Percentiles rank a stretch among this genome's conserved stretches.
These are phyloP conservation scores for Heliamphora pulchella DNA, from an alignment of 179 eudicot genomes.

Conservation along the genomic window DNA sequence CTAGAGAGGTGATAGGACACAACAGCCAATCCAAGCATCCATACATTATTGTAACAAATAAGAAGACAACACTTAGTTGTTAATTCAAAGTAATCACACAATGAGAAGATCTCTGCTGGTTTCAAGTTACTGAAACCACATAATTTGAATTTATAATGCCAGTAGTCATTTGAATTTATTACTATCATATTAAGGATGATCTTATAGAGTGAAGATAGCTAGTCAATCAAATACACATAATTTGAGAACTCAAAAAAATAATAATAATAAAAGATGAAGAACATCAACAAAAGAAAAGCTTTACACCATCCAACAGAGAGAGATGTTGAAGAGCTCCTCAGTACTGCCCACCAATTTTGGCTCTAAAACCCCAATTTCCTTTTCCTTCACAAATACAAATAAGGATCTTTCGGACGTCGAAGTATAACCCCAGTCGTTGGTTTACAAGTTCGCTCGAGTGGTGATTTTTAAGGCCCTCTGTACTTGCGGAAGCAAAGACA, in stretches of 20 bases:
- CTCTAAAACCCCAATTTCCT: conserved; percentile 12
- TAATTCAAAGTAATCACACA: neutral
- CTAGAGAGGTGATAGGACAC: too few species aligned
- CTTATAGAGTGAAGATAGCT: conserved; percentile 13
- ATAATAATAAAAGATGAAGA: neutral
- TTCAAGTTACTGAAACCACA: neutral
- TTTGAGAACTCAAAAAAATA: conserved; percentile 1
- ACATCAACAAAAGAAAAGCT: conserved; percentile 14
- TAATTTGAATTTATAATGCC: neutral
- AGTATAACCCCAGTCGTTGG: neutral
- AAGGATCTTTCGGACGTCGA: conserved; percentile 4
- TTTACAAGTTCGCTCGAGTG: neutral
- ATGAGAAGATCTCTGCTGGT: neutral
- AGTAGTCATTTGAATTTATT: neutral
- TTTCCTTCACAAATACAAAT: conserved; percentile 12
- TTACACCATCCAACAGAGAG: conserved; percentile 15
- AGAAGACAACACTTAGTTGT: neutral
- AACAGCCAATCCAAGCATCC: neutral
- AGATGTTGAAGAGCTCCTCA: conserved; percentile 13
- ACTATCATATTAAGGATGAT: conserved; percentile 9
- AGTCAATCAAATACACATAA: conserved; percentile 20
- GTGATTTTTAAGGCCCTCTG: conserved; percentile 61
- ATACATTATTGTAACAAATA: neutral
- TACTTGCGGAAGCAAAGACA: conserved; percentile 72
- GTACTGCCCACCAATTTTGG: conserved; percentile 4